Percentiles rank a stretch among this genome's conserved stretches.
These are phyloP conservation scores for Neurospora sp. DNA, from an alignment of 495 filamentous ascomycete species.

Conservation along the genomic window DNA sequence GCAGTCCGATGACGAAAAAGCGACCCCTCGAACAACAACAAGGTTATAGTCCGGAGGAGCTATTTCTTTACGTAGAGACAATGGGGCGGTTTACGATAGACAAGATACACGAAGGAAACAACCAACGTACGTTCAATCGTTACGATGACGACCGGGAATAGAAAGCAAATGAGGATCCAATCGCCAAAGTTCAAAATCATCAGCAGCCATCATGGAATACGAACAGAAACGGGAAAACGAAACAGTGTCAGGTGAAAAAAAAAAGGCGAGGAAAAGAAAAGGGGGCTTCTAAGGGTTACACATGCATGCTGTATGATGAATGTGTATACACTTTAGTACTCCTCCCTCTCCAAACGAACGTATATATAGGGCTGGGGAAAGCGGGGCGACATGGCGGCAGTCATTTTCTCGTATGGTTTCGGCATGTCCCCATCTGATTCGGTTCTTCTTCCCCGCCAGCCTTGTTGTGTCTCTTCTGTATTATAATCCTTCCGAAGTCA, in stretches of 20 bases:
- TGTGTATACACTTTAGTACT: background rate
- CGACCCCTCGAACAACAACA: background rate
- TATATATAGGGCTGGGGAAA: background rate
- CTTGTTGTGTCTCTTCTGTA: background rate
- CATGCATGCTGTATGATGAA: background rate
- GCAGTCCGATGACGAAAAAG: conserved; percentile 9
- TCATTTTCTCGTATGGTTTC: background rate
- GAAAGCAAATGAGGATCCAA: background rate
- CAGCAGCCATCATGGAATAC: background rate
- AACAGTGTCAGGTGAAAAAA: background rate
- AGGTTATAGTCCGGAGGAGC: background rate
- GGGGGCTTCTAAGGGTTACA: background rate
- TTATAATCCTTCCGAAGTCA: background rate
- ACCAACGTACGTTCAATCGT: background rate
- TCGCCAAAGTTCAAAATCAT: background rate
- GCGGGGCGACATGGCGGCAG: background rate
- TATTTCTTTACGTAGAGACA: background rate
- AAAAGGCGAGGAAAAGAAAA: background rate
- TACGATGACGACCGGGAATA: background rate
- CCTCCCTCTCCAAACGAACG: background rate
- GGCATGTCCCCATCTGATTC: background rate
- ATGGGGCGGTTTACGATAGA: background rate
- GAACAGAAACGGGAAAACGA: background rate
- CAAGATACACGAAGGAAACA: background rate
- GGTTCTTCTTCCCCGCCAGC: background rate